phyloP scores from a whole-genome alignment of 352 stramenopile species.

The Phytophthora hybrid region DNA sequence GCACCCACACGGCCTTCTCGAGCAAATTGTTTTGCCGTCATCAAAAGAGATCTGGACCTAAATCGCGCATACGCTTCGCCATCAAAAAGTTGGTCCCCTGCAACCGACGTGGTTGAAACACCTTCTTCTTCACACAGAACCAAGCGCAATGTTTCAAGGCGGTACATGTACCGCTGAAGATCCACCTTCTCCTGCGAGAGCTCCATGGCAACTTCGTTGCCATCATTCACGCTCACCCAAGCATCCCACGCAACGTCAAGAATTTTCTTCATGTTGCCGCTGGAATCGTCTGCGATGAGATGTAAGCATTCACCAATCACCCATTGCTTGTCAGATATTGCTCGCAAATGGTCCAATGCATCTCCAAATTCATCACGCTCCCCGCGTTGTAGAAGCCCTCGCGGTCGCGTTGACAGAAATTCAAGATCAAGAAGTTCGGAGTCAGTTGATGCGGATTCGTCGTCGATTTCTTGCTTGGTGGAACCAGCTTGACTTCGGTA shows the following conservation, averaged over 20 bases:
- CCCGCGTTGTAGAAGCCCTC: constrained; percentile 19
- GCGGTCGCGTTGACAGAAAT: constrained; percentile 27
- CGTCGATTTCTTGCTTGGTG: neutral
- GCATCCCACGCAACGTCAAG: constrained; percentile 54
- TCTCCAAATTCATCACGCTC: constrained; percentile 39
- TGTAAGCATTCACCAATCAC: constrained; percentile 55
- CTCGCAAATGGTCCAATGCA: constrained; percentile 55
- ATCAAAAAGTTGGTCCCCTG: constrained; percentile 53
- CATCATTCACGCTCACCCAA: constrained; percentile 20
- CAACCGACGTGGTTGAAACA: constrained; percentile 21
- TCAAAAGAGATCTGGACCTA: constrained; percentile 42
- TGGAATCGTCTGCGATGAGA: constrained; percentile 49
- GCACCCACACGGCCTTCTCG: constrained; percentile 56
- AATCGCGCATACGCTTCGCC: constrained; percentile 42
- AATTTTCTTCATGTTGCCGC: constrained; percentile 66
- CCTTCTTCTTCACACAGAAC: constrained; percentile 46
- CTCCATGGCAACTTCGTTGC: constrained; percentile 15
- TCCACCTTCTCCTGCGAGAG: constrained; percentile 28
- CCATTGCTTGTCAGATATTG: constrained; percentile 59
- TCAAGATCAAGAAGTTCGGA: constrained; percentile 14
- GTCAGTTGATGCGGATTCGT: neutral
- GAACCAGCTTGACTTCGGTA: constrained; percentile 40
- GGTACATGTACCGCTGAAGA: constrained; percentile 51
- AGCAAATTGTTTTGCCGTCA: constrained; percentile 55
- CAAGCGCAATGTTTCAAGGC: constrained; percentile 56